Percentiles rank a stretch among this genome's conserved stretches.
Conservation (phyloP, 140 eudicot species). For the Stevia rebaudiana region DNA sequence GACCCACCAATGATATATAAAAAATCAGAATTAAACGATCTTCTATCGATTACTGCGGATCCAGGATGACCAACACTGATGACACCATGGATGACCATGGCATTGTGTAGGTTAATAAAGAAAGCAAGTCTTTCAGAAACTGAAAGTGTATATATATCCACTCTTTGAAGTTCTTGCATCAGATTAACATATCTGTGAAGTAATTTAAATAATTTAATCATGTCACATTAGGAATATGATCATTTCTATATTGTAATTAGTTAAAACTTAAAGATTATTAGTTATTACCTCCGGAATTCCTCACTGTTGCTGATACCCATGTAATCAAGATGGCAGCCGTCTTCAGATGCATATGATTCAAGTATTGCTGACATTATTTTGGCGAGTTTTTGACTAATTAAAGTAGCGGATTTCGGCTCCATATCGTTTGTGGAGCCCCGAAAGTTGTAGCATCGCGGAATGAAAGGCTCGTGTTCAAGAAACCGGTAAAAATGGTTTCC, state of each 20-base stretch:
- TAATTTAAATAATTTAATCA: background rate
- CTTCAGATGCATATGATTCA: conserved; percentile 86
- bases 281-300: conserved; percentile 74
- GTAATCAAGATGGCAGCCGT: conserved; percentile 56
- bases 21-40: conserved; percentile 63
- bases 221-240: background rate
- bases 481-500: conserved; percentile 82
- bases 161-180: conserved; percentile 72
- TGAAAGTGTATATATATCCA: conserved; percentile 50
- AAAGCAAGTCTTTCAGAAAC: conserved; percentile 70
- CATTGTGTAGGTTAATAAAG: conserved; percentile 76
- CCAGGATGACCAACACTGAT: conserved; percentile 75
- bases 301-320: conserved; percentile 84
- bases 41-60: conserved; percentile 58
- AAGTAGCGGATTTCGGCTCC: conserved; percentile 60
- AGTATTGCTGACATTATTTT: conserved; percentile 84
- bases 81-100: conserved; percentile 85
- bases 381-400: conserved; percentile 48
- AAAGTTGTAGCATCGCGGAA: conserved; percentile 71
- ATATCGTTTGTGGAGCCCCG: conserved; percentile 60
- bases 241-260: background rate
- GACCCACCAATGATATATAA: conserved; percentile 69
- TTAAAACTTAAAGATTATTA: too few species aligned
- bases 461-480: conserved; percentile 87
- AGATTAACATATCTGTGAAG: conserved; percentile 61